Conservation (phyloP, 495 filamentous ascomycete genomes). For the Penicillium canariense region DNA sequence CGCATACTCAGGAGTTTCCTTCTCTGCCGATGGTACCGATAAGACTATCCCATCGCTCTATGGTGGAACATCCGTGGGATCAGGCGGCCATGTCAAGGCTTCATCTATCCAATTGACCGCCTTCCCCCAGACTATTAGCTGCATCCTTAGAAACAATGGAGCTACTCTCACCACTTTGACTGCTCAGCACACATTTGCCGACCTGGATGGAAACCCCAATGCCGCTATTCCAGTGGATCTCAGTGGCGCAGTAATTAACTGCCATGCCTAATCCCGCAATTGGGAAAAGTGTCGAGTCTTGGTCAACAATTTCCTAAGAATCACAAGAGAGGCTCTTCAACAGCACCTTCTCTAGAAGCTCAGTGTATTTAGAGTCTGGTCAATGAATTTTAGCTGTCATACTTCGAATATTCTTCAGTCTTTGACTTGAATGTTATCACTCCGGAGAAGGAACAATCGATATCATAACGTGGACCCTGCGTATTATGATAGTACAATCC, state of each 20-base stretch:
- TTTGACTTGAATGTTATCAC: too few species aligned
- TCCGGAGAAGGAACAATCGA: too few species aligned
- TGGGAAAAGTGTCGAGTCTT: too few species aligned
- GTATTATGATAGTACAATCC: too few species aligned
- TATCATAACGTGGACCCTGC: too few species aligned
- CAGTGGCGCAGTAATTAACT: constrained; percentile 13
- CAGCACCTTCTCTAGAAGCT: not conserved
- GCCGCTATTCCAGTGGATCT: constrained; percentile 18
- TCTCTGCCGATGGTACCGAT: constrained; percentile 14
- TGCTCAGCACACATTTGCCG: constrained; percentile 15
- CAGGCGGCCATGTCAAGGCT: constrained; percentile 18
- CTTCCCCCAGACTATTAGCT: constrained; percentile 17
- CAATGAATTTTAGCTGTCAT: too few species aligned
- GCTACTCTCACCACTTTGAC: constrained; percentile 16
- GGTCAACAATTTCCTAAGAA: not conserved
- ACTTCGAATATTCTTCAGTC: too few species aligned
- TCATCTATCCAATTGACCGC: constrained; percentile 20
- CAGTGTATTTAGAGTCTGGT: not conserved
- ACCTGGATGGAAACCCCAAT: constrained; percentile 24
- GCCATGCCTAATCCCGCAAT: constrained; percentile 17
- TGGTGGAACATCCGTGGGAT: constrained; percentile 18
- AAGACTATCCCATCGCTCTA: constrained; percentile 19
- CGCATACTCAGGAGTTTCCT: constrained; percentile 14
- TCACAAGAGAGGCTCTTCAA: not conserved
- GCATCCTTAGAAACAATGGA: constrained; percentile 18